These are phyloP conservation scores for Pisolithus microcarpus DNA, from an alignment of 768 basidiomycete genomes.

Conservation along the genomic window DNA sequence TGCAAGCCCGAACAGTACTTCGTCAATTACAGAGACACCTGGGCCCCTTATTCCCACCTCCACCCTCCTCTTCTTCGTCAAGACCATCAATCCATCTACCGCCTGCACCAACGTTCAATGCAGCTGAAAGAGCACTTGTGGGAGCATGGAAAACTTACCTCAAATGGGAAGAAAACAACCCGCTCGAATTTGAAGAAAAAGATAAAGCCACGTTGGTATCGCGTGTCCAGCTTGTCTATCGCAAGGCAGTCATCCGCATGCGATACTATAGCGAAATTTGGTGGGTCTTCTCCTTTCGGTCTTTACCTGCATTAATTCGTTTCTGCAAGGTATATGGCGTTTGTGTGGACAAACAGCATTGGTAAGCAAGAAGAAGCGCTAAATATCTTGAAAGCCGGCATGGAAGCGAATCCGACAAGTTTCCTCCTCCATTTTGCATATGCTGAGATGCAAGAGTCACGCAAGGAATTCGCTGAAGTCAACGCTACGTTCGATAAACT, in stretches of 20 bases:
- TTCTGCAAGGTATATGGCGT: constrained; percentile 77
- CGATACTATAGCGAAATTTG: constrained; percentile 94
- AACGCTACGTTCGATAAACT: constrained; percentile 70
- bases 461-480: constrained; percentile 58
- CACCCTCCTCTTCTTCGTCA: constrained; percentile 35
- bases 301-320: constrained; percentile 3
- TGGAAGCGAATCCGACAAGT: constrained; percentile 84
- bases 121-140: constrained; percentile 66
- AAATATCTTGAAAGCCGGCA: constrained; percentile 72
- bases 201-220: constrained; percentile 59
- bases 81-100: constrained; percentile 53
- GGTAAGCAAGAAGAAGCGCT: constrained; percentile 79
- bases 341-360: constrained; percentile 67
- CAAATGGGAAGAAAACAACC: constrained; percentile 94
- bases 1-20: constrained; percentile 88
- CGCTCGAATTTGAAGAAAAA: constrained; percentile 83
- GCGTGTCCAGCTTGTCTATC: constrained; percentile 76
- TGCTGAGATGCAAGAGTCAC: constrained; percentile 63
- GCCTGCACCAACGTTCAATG: constrained; percentile 62
- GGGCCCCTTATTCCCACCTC: constrained; percentile 50
- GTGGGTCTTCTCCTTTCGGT: constrained; percentile 34
- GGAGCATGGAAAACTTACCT: constrained; percentile 87
- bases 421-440: constrained; percentile 89
- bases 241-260: constrained; percentile 87
- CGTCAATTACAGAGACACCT: constrained; percentile 73